phyloP scores from a whole-genome alignment of 257 asterid species.

The Dorcoceras hygrometricum region DNA sequence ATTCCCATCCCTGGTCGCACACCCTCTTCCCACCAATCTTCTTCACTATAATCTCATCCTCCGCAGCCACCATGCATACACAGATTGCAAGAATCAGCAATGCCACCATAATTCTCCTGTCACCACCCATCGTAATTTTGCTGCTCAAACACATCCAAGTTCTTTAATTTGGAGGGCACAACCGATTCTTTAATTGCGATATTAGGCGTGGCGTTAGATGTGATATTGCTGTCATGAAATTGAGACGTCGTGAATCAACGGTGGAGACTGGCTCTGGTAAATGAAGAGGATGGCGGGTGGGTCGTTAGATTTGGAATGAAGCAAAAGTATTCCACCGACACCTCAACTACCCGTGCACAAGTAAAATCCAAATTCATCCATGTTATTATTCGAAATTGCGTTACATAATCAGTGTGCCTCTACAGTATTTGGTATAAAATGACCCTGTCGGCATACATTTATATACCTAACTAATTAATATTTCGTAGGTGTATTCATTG shows the following conservation, averaged over 20 bases:
- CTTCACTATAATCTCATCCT: conserved; percentile 41
- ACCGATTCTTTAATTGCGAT: neutral
- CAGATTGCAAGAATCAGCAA: neutral
- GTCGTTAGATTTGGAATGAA: neutral
- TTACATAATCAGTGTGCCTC: too few relatives aligned
- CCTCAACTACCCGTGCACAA: neutral
- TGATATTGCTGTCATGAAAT: neutral
- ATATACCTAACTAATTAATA: too few relatives aligned
- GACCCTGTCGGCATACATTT: too few relatives aligned
- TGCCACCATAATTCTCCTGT: neutral
- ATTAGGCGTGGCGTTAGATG: conserved; percentile 2
- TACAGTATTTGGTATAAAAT: too few relatives aligned
- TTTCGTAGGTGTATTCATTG: too few relatives aligned
- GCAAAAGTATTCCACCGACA: neutral
- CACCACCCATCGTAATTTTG: neutral
- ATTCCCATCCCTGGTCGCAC: conserved; percentile 80
- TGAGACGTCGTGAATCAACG: neutral
- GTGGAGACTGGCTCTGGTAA: neutral
- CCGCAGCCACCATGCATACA: conserved; percentile 28
- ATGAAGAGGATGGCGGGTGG: neutral
- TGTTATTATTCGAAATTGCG: too few relatives aligned
- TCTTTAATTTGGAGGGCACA: neutral
- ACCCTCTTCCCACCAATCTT: conserved; percentile 57
- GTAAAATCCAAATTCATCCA: neutral
- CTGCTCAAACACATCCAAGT: neutral